These are phyloP conservation scores for Candida michaelii DNA, from an alignment of 805 yeast species.

Conservation along the genomic window DNA sequence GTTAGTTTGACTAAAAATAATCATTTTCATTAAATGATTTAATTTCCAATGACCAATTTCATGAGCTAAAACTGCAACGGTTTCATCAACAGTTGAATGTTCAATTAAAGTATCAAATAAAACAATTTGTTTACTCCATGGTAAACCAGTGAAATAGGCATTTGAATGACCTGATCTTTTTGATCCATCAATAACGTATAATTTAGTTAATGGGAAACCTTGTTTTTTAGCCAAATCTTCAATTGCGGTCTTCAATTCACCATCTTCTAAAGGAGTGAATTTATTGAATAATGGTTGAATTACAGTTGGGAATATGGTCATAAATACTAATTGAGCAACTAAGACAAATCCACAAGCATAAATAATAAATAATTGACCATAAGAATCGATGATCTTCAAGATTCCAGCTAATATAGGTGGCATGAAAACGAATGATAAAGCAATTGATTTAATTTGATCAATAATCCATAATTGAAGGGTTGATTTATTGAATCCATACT, in stretches of 20 bases:
- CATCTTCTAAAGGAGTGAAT: conserved; percentile 84
- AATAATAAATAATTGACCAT: conserved; percentile 77
- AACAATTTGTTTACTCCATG: conserved; percentile 96
- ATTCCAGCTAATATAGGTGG: conserved; percentile 73
- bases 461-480: conserved; percentile 69
- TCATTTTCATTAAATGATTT: conserved; percentile 79
- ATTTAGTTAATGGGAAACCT: conserved; percentile 80
- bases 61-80: conserved; percentile 95
- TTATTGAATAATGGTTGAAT: conserved; percentile 94
- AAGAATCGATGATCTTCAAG: conserved; percentile 76
- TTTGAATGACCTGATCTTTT: conserved; percentile 95
- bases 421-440: conserved; percentile 58
- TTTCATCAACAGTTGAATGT: conserved; percentile 72
- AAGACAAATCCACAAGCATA: conserved; percentile 76
- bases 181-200: conserved; percentile 95
- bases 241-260: conserved; percentile 79
- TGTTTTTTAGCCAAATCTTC: conserved; percentile 74
- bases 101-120: conserved; percentile 87
- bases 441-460: conserved; percentile 64
- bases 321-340: conserved; percentile 66
- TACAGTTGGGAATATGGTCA: conserved; percentile 77
- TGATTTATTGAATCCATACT: conserved; percentile 88
- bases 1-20: conserved; percentile 64
- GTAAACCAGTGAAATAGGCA: conserved; percentile 94
- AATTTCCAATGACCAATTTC: conserved; percentile 98